Conservation (phyloP, 345 rosid species). For the Heritiera littoralis region DNA sequence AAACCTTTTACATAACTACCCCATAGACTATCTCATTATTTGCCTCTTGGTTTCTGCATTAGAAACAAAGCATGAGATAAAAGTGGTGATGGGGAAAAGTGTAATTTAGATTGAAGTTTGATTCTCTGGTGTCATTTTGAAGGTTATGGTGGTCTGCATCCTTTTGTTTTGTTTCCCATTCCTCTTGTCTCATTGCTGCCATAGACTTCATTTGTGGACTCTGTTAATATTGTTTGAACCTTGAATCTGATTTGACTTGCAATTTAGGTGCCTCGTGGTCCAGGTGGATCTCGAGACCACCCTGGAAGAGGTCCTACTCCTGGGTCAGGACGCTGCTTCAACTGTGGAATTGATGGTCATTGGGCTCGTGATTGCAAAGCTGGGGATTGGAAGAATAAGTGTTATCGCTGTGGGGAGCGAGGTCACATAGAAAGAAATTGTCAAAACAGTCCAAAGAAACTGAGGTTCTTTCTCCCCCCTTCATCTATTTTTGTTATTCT, state of each 20-base stretch:
- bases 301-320: conserved; percentile 84
- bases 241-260: conserved; percentile 10
- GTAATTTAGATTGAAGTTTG: neutral
- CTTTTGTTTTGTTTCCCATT: neutral
- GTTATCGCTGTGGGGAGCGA: conserved; percentile 84
- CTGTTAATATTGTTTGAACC: neutral
- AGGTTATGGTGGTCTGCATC: neutral
- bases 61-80: neutral
- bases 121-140: neutral
- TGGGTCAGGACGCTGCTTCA: conserved; percentile 82
- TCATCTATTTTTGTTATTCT: neutral
- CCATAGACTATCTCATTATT: neutral
- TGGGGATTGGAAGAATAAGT: conserved; percentile 88
- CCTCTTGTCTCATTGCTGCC: neutral
- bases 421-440: conserved; percentile 85
- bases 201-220: neutral
- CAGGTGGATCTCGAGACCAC: conserved; percentile 68
- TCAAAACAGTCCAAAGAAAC: conserved; percentile 78
- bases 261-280: conserved; percentile 72
- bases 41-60: neutral
- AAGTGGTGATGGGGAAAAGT: neutral
- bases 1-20: neutral
- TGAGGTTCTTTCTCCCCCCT: conserved; percentile 34
- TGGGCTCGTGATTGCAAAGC: conserved; percentile 95
- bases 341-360: conserved; percentile 84